These are phyloP conservation scores for Fallopia convolvulus DNA, from an alignment of 148 eudicot species.

Conservation along the genomic window DNA sequence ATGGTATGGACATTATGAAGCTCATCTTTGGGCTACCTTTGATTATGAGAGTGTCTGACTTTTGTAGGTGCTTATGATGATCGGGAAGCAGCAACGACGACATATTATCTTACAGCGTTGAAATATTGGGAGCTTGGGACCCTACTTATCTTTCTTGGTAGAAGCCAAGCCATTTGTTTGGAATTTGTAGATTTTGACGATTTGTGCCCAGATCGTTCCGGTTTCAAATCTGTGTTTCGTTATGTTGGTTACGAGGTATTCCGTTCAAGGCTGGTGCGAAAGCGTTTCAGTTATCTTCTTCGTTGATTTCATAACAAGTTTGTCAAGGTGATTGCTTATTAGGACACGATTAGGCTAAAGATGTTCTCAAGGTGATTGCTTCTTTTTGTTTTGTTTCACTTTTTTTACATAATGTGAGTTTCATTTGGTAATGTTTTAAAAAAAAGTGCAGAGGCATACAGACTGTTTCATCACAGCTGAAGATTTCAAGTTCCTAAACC, in stretches of 20 bases:
- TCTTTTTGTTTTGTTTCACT: not conserved
- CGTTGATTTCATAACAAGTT: no score
- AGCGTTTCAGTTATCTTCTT: no score
- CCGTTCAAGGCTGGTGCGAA: no score
- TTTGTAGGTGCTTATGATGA: constrained; percentile 91
- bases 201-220: no score
- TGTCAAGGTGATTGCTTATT: no score
- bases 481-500: constrained; percentile 50
- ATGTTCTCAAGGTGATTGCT: constrained; percentile 46
- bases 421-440: constrained; percentile 14
- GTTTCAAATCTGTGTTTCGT: no score
- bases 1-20: constrained; percentile 99
- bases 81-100: constrained; percentile 99
- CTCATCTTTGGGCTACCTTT: constrained; percentile 44
- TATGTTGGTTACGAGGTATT: no score
- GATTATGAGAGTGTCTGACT: not conserved
- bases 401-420: not conserved
- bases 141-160: constrained; percentile 91
- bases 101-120: constrained; percentile 97
- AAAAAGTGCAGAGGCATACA: constrained; percentile 61
- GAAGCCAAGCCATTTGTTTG: constrained; percentile 14
- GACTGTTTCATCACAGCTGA: constrained; percentile 57
- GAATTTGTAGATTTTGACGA: not conserved
- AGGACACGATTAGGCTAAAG: constrained; percentile 55
- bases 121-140: constrained; percentile 99